A percentile compares a stretch with the other conserved stretches of the same genome.
Evolutionary conservation across 2,329 filamentous ascomycete genomes (phyloP).

Genomic region (Xylariaceae sp.): DNA sequence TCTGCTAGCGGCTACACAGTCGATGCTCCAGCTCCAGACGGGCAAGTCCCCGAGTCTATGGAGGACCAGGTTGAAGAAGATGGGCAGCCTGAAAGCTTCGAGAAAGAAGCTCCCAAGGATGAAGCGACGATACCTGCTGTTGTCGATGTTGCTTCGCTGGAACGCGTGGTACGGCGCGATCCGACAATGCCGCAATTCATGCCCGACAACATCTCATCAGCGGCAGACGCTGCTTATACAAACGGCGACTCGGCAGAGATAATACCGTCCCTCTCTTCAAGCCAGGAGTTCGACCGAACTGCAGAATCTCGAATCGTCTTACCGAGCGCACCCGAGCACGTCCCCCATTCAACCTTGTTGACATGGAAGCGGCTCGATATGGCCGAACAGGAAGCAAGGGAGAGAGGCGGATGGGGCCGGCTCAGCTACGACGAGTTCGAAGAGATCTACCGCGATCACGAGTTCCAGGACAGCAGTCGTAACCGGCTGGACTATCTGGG

Average conservation of each 20-base stretch:
- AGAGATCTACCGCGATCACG: constrained; percentile 49
- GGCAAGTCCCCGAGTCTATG: constrained; percentile 5
- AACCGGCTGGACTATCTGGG: constrained; percentile 72
- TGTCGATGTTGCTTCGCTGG: constrained; percentile 2
- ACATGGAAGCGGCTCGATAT: constrained; percentile 51
- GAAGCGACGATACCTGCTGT: background rate
- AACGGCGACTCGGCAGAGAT: background rate
- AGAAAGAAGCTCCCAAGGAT: background rate
- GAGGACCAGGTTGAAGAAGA: background rate
- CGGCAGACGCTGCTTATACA: background rate
- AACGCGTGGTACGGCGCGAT: constrained; percentile 34
- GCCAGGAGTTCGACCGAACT: background rate
- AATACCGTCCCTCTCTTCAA: background rate
- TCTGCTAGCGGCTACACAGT: constrained; percentile 38
- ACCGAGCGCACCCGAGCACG: constrained; percentile 19
- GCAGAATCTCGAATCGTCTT: constrained; percentile 6
- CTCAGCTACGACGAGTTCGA: constrained; percentile 77
- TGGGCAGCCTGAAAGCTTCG: background rate
- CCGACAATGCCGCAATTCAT: constrained; percentile 63
- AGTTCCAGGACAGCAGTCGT: constrained; percentile 52
- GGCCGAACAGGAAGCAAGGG: constrained; percentile 60
- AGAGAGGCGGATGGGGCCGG: constrained; percentile 71
- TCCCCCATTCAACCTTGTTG: constrained; percentile 30
- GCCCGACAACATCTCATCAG: constrained; percentile 35
- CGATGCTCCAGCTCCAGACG: constrained; percentile 18